These are phyloP conservation scores for Colletotrichum eremochloae DNA, from an alignment of 2,329 filamentous ascomycete species.

Conservation along the genomic window DNA sequence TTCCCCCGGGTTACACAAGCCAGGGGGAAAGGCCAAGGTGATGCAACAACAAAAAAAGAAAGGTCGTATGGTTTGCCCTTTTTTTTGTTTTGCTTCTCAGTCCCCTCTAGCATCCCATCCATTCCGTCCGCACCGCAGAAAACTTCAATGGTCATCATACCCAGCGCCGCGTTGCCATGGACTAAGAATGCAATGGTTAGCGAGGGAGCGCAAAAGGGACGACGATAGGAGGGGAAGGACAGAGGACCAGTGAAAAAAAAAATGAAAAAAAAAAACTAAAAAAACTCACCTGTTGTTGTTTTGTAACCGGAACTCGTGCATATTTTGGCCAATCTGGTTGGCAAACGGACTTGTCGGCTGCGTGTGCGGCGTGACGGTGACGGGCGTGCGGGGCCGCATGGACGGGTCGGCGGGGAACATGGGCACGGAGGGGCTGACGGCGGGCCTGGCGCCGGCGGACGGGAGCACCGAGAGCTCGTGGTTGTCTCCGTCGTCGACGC, in stretches of 20 bases:
- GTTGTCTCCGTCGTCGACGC: not conserved
- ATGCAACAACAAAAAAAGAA: not conserved
- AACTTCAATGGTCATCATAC: constrained; percentile 28
- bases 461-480: constrained; percentile 34
- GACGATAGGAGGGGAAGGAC: fast-evolving
- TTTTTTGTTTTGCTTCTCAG: too few relatives aligned
- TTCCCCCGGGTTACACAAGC: not conserved
- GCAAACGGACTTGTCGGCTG: constrained; percentile 31
- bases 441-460: constrained; percentile 22
- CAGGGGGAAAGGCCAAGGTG: not conserved
- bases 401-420: constrained; percentile 35
- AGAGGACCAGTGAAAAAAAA: too few relatives aligned
- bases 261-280: too few relatives aligned
- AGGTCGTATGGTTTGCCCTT: too few relatives aligned
- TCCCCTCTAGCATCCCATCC: too few relatives aligned
- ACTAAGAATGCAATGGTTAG: not conserved
- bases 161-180: constrained; percentile 39
- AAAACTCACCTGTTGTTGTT: constrained; percentile 35
- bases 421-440: constrained; percentile 33
- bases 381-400: constrained; percentile 21
- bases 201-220: fast-evolving
- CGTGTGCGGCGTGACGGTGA: constrained; percentile 9
- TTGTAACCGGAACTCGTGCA: constrained; percentile 31
- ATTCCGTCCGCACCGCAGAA: too few relatives aligned
- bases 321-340: constrained; percentile 6